Percentiles rank a stretch among this genome's conserved stretches.
These are phyloP conservation scores for Nigrograna mackinnonii DNA, from an alignment of 2,329 filamentous ascomycete genomes.

Conservation along the genomic window DNA sequence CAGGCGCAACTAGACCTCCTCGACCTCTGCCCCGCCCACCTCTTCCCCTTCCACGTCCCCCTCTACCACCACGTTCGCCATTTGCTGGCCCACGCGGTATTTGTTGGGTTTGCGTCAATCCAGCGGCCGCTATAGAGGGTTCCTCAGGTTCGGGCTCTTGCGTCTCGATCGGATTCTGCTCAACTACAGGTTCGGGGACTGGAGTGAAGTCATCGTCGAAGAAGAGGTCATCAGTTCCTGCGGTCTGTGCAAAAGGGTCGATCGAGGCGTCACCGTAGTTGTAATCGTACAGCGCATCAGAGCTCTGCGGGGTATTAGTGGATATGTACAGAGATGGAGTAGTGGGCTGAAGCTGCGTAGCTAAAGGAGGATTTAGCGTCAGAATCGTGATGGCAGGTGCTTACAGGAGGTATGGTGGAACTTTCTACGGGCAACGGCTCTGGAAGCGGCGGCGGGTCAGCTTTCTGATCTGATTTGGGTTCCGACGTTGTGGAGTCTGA, in stretches of 20 bases:
- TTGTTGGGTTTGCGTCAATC: slow-evolving; percentile 18
- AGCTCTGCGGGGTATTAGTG: too few species aligned
- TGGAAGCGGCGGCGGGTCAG: too few species aligned
- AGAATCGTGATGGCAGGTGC: too few species aligned
- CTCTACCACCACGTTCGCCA: slow-evolving; percentile 16
- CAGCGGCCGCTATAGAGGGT: slow-evolving; percentile 2
- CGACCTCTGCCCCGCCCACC: slow-evolving; percentile 18
- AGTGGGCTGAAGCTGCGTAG: too few species aligned
- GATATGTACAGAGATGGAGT: too few species aligned
- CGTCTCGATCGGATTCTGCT: slow-evolving; percentile 27
- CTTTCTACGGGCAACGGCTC: too few species aligned
- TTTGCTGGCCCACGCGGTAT: slow-evolving; percentile 30
- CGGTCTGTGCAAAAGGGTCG: slow-evolving; percentile 54
- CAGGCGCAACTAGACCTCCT: neutral
- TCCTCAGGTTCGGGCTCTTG: slow-evolving; percentile 21
- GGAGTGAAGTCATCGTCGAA: slow-evolving; percentile 57
- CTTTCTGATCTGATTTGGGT: too few species aligned
- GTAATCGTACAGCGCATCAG: slow-evolving; percentile 28
- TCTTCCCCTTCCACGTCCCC: slow-evolving; percentile 26
- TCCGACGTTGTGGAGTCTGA: too few species aligned
- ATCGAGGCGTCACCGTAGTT: slow-evolving; percentile 30
- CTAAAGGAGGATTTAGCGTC: too few species aligned
- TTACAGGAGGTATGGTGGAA: too few species aligned
- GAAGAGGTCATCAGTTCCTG: slow-evolving; percentile 55
- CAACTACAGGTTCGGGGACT: slow-evolving; percentile 46